A percentile compares a stretch with the other conserved stretches of the same genome.
Conservation (phyloP, 352 stramenopile genomes). For the Pythium plurisporium region DNA sequence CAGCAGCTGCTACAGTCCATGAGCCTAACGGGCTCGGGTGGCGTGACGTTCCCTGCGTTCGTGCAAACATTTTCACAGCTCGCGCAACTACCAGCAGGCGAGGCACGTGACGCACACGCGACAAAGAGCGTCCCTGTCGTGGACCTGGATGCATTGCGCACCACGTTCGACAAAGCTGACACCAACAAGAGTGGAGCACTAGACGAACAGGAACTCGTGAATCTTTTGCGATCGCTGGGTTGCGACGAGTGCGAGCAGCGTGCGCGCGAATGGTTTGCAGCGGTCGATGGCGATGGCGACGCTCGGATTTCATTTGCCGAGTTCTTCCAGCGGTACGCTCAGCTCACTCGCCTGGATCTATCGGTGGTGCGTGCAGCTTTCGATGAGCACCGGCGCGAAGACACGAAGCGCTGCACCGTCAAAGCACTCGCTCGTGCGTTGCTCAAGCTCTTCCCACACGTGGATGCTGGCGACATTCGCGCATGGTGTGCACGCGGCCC, state of each 20-base stretch:
- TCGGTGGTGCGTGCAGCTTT: slow-evolving; percentile 36
- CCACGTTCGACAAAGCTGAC: slow-evolving; percentile 39
- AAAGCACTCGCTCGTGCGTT: not conserved
- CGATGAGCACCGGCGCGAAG: slow-evolving; percentile 1
- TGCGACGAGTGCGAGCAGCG: slow-evolving; percentile 17
- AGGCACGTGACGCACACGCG: not conserved
- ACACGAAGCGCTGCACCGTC: not conserved
- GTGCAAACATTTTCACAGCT: slow-evolving; percentile 50
- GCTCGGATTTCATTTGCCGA: slow-evolving; percentile 45
- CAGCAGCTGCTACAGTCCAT: slow-evolving; percentile 14
- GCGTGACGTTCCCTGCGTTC: slow-evolving; percentile 54
- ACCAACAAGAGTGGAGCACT: slow-evolving; percentile 34
- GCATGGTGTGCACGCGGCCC: slow-evolving; percentile 13
- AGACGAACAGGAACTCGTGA: slow-evolving; percentile 24
- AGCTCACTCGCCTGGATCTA: slow-evolving; percentile 38
- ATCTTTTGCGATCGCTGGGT: slow-evolving; percentile 16
- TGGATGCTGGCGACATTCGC: not conserved
- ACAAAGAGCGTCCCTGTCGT: slow-evolving; percentile 27
- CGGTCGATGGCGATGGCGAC: slow-evolving; percentile 30
- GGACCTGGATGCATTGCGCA: slow-evolving; percentile 34
- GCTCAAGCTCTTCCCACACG: slow-evolving; percentile 13
- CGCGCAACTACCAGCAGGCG: slow-evolving; percentile 37
- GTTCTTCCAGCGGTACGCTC: slow-evolving; percentile 59
- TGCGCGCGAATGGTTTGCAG: slow-evolving; percentile 35
- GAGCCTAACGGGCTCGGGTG: not conserved